phyloP scores from a whole-genome alignment of 345 rosid genomes.

The Clausena lansium region DNA sequence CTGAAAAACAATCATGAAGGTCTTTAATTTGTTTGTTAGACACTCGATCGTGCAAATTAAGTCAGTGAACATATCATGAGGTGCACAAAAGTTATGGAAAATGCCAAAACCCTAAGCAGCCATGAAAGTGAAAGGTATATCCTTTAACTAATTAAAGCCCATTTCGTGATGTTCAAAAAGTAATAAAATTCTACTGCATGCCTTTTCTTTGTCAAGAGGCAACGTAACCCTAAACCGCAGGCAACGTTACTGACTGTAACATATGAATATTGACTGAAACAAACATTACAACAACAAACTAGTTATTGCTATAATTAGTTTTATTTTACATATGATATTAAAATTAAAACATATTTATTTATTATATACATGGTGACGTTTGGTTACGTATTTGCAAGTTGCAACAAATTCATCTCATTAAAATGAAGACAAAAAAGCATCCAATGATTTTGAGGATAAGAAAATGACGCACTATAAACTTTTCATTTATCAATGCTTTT shows the following conservation, averaged over 20 bases:
- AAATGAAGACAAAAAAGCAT: background rate
- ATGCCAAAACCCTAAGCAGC: background rate
- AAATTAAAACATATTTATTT: too few relatives aligned
- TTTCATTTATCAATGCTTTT: background rate
- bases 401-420: background rate
- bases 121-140: background rate
- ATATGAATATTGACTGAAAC: background rate
- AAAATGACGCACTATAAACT: background rate
- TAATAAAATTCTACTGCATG: background rate
- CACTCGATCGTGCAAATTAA: background rate
- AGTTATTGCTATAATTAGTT: background rate
- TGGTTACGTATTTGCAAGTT: background rate
- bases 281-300: background rate
- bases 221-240: background rate
- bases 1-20: too few relatives aligned
- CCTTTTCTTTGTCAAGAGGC: constrained; percentile 3
- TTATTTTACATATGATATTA: too few relatives aligned
- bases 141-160: background rate
- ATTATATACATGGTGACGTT: background rate
- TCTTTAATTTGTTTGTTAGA: background rate
- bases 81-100: background rate
- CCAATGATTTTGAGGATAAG: constrained; percentile 15
- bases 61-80: background rate
- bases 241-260: too few relatives aligned
- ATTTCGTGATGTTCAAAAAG: background rate